Base-by-base conservation (phyloP, 208 protist species). In the Wallacemonas sp. region DNA sequence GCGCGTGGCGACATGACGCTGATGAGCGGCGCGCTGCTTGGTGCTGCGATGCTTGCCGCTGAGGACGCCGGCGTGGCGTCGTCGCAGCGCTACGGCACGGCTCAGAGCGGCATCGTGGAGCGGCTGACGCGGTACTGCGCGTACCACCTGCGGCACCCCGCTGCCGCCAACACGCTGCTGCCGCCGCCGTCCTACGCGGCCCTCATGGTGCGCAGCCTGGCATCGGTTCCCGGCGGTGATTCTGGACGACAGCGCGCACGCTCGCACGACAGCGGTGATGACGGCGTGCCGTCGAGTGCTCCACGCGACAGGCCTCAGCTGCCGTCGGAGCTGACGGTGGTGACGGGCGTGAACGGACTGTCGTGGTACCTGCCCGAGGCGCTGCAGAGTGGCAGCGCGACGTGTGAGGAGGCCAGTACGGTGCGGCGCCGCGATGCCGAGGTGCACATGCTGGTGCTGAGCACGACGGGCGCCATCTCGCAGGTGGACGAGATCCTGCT, bases 21-120 rank as follows among this genome's bases (percentile, higher is more conserved):
- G 54, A 48, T 71, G 58, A 2, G 54, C 71, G 36, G 48, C 63
- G 54, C 49, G 48, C 41, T 39, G 44, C 65, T 54, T 55, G 14
- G 24, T 29, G 24, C 24, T 11, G 1, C 2, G 17, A 36, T 26
- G 44, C 24, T 44, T 17, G 47, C 44, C n/a, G 61, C 33, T 17
- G 48, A 9, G 32, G 57, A 38, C 60, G 32, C 24, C 30, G 32
- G 64, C 4, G 38, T 23, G 33, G 17, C 41, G 29, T 36, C 43
- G 17, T 24, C 24, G 32, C 21, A 34, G 36, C 27, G 29, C 49
- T 61, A 65, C 41, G 61, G 43, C 30, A 43, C 43, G 3, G 61
- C 30, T 11, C 54, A 47, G 29, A 65, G 11, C 16, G 11, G 6
- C 6, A 27, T 55, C 21, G 12, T 67, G n/a, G 47, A 56, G n/a